These are phyloP conservation scores for Gardenia jasminoides DNA, from an alignment of 257 asterid genomes.

Conservation along the genomic window DNA sequence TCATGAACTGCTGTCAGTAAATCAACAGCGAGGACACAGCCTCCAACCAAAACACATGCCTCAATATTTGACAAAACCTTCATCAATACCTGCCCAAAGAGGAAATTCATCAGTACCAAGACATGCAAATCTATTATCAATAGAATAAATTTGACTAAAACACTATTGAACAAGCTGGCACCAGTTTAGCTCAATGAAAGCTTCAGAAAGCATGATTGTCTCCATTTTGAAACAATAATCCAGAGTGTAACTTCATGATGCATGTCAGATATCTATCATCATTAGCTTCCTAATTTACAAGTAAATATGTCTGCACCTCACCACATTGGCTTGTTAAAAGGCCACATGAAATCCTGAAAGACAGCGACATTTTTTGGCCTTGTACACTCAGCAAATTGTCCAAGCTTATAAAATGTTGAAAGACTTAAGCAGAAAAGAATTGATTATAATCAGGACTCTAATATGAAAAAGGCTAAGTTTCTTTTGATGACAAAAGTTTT, in stretches of 20 bases:
- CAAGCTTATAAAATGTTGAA: not conserved
- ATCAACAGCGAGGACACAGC: constrained; percentile 98
- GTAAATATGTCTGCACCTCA: not conserved
- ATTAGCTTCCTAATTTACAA: not conserved
- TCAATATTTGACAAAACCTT: constrained; percentile 85
- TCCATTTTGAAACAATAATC: not conserved
- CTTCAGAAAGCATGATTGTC: not conserved
- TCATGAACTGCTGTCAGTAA: constrained; percentile 84
- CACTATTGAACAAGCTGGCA: not conserved
- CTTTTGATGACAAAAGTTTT: not conserved
- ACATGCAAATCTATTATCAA: not conserved
- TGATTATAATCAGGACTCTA: not conserved
- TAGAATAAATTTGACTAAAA: not conserved
- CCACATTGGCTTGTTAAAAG: not conserved
- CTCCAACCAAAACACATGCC: constrained; percentile 98
- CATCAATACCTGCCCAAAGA: constrained; percentile 71
- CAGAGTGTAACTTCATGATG: not conserved
- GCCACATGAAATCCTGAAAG: not conserved
- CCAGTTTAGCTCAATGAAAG: not conserved
- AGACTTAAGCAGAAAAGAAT: not conserved
- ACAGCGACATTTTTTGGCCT: not conserved
- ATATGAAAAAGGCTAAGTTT: not conserved
- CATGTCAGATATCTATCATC: not conserved
- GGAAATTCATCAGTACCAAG: constrained; percentile 19
- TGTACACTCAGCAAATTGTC: not conserved